Evolutionary conservation across 108 stramenopile genomes (phyloP), one percentile per base, ranked within the genome.

Genomic region (Nannochloropsis salina): DNA sequence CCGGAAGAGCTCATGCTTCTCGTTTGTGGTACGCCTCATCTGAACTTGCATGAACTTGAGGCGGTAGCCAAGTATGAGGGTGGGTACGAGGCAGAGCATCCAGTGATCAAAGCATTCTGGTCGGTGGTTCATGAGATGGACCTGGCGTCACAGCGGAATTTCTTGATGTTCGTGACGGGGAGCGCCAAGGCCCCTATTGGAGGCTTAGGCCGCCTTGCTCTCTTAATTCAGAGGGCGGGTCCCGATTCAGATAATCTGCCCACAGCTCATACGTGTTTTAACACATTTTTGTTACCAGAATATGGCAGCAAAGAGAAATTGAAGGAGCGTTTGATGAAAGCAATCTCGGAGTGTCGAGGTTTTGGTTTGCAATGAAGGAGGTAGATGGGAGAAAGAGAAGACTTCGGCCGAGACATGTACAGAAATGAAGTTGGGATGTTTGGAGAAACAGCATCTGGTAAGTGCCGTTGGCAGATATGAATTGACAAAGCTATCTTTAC

Each of bases 181-280:
- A 92, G 91, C 40, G 41, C 84, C 21, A 89, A 93, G 91, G 96
- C 95, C 9, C 96, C 96, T 2, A 94, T 97, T 44, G 97, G 97
- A 42, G 97, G 97, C 40, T 90, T 96, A n/a, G 93, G 93, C 8
- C 90, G 93, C 80, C 88, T 98, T 84, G 45, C 88, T 21, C 96
- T 97, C 87, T 94, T 92, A 45, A 86, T 90, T 80, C 97, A 98
- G 90, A 89, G 95, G 42, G 95, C 95, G 9, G 97, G 96, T 44
- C 93, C 95, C 10, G 97, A 98, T 82, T 93, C 94, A 81, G 85
- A 89, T 74, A 92, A 94, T 44, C 87, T 98, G 18, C 96, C 96
- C 1, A 96, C 96, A 20, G 86, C 95, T 11, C 95, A 95, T 86
- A 98, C 97, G 18, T 98, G 97, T 86, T 98, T 98, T 92, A 97